Evolutionary conservation across 805 yeast genomes (phyloP).

Genomic region (Vanderwaltozyma polyspora): DNA sequence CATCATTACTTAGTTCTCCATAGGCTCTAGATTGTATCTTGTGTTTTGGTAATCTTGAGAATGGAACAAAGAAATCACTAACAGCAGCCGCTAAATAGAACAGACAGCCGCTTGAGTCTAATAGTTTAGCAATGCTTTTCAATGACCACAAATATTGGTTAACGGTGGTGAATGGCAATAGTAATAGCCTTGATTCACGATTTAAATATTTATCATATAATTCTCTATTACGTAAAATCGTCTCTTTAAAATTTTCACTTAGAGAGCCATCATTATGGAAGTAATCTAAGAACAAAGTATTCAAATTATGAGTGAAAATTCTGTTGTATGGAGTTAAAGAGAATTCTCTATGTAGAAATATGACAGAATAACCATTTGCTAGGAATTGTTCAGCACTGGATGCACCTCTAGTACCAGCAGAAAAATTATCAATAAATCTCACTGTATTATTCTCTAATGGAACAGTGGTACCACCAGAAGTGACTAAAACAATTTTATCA

Average conservation of each 20-base stretch:
- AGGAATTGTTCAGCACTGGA: slow-evolving; percentile 87
- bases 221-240: slow-evolving; percentile 50
- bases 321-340: slow-evolving; percentile 88
- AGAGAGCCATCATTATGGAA: slow-evolving; percentile 53
- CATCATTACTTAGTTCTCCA: slow-evolving; percentile 17
- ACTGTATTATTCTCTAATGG: slow-evolving; percentile 96
- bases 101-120: slow-evolving; percentile 52
- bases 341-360: slow-evolving; percentile 85
- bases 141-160: slow-evolving; percentile 86
- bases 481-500: slow-evolving; percentile 63
- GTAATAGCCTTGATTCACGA: slow-evolving; percentile 30
- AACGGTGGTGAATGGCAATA: slow-evolving; percentile 87
- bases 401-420: slow-evolving; percentile 97
- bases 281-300: slow-evolving; percentile 72
- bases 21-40: slow-evolving; percentile 78
- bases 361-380: slow-evolving; percentile 80
- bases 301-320: slow-evolving; percentile 70
- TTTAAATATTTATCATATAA: slow-evolving; percentile 22
- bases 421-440: slow-evolving; percentile 88
- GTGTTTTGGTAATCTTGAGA: slow-evolving; percentile 77
- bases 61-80: slow-evolving; percentile 88
- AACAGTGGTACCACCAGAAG: slow-evolving; percentile 96
- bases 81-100: slow-evolving; percentile 96
- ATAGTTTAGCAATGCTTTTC: slow-evolving; percentile 47
- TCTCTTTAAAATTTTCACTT: slow-evolving; percentile 44